These are phyloP conservation scores for Aspergillus sp. DNA, from an alignment of 2,329 filamentous ascomycete genomes.

Conservation along the genomic window DNA sequence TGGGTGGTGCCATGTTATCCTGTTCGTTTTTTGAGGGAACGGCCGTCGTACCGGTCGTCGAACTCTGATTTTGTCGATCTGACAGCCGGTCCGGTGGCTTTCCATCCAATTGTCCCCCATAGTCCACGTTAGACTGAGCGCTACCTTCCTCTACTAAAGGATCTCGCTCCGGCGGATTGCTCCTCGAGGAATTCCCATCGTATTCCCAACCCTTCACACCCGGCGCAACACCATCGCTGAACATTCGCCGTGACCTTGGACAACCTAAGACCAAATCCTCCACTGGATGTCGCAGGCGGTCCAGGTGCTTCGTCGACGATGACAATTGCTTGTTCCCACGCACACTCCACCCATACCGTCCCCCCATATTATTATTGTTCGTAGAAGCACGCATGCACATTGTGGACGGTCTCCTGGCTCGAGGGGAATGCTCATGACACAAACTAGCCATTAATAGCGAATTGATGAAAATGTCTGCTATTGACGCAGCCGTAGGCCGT, in stretches of 20 bases:
- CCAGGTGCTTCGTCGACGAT: slow-evolving; percentile 10
- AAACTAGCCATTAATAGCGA: slow-evolving; percentile 46
- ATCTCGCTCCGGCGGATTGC: neutral
- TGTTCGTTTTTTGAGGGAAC: neutral
- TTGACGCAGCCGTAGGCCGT: slow-evolving; percentile 24
- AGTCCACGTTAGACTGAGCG: neutral
- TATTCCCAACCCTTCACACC: slow-evolving; percentile 12
- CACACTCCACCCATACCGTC: slow-evolving; percentile 12
- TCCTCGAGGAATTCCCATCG: slow-evolving; percentile 8
- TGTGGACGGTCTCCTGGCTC: slow-evolving; percentile 22
- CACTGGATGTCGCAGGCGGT: slow-evolving; percentile 11
- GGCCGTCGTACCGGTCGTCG: neutral
- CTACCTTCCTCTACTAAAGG: neutral
- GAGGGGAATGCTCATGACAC: slow-evolving; percentile 42
- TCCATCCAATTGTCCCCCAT: neutral
- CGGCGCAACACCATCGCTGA: slow-evolving; percentile 19
- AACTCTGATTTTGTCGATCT: neutral
- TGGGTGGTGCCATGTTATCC: neutral
- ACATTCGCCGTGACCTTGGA: slow-evolving; percentile 19
- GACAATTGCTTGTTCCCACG: slow-evolving; percentile 9
- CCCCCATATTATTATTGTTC: slow-evolving; percentile 7
- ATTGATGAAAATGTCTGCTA: slow-evolving; percentile 47
- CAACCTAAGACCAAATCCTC: slow-evolving; percentile 9
- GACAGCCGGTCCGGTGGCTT: neutral
- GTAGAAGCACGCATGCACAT: slow-evolving; percentile 12